Evolutionary conservation across 2,329 filamentous ascomycete genomes (phyloP), one percentile per base, ranked within the genome.

Genomic region (Pseudogymnoascus sp.): DNA sequence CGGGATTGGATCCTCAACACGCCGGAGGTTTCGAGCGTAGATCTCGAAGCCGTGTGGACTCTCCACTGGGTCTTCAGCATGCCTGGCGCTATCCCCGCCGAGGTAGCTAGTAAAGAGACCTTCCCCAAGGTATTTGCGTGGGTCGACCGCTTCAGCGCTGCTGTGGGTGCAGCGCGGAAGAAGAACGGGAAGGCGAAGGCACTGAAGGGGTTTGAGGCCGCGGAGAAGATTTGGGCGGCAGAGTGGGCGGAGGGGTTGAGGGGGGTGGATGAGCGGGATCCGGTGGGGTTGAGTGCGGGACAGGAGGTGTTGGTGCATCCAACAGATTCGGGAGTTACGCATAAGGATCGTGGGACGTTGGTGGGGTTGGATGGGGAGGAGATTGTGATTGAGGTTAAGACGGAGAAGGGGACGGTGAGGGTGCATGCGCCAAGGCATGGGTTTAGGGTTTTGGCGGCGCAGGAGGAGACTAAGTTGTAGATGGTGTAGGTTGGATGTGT

Each of bases 31-130:
- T 84, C 85, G 1, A 80, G 78, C 1, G 86, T 83, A 3, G 89
- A 92, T 72, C 84, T 91, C 65, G 85, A 91, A 75, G 78, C 82
- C 46, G 75, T 88, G 11, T 90, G 85, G 86, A 79, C 82, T 0
- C 81, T 91, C 67, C 81, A 87, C 72, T 91, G 89, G 89, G 73
- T 90, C 1, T 72, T 75, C 2, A 75, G 74, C 10, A 76, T 89
- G 56, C 80, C 81, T 11, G 81, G 81, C 4, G 81, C 82, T 12
- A 77, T 89, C 56, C 81, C 84, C 3, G 64, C 75, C 59, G 77
- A 81, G 19, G 68, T 79, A 6, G 80, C 90, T 66, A 82, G 81
- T 2, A 70, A 76, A 12, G 72, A 73, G 16, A 75, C 74, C 40
- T 89, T 83, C 68, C 88, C 87, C 0, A 80, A 77, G 63, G 81